Percentiles rank a stretch among this genome's conserved stretches.
Evolutionary conservation across 2,329 filamentous ascomycete species (phyloP).

Genomic region (Truncatella angustata): DNA sequence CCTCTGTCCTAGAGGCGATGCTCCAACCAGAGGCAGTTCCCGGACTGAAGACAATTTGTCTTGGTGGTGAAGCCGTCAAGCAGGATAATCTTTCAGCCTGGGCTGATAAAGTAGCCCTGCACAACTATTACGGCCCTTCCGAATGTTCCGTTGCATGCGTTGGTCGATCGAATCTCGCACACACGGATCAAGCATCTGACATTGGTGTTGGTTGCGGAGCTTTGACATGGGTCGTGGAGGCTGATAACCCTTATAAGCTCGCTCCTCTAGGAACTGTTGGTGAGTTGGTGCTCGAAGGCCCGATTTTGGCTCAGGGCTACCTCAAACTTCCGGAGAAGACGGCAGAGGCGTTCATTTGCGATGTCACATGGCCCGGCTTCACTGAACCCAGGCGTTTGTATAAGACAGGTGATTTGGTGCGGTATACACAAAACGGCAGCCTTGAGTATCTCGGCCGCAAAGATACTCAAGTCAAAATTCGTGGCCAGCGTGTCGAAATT

Average conservation of each 20-base stretch:
- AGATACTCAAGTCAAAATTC: conserved; percentile 6
- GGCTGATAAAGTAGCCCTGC: conserved; percentile 1
- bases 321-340: background rate
- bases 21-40: conserved; percentile 5
- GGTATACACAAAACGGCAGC: conserved; percentile 2
- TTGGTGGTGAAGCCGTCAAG: conserved; percentile 1
- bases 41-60: conserved; percentile 1
- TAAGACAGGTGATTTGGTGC: conserved; percentile 6
- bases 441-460: conserved; percentile 8
- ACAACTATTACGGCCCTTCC: conserved; percentile 2
- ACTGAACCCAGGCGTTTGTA: background rate
- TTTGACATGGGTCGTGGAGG: conserved; percentile 4
- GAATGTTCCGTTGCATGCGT: background rate
- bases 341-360: background rate
- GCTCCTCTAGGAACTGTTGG: conserved; percentile 1
- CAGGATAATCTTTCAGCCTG: background rate
- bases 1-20: conserved; percentile 2
- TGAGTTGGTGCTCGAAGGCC: conserved; percentile 6
- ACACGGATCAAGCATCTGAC: background rate
- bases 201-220: conserved; percentile 1
- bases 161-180: background rate
- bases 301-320: conserved; percentile 6
- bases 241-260: conserved; percentile 1
- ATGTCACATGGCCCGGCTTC: conserved; percentile 13
- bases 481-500: conserved; percentile 11